Evolutionary conservation across 352 stramenopile genomes (phyloP).

Genomic region (Blastocystis sp.): DNA sequence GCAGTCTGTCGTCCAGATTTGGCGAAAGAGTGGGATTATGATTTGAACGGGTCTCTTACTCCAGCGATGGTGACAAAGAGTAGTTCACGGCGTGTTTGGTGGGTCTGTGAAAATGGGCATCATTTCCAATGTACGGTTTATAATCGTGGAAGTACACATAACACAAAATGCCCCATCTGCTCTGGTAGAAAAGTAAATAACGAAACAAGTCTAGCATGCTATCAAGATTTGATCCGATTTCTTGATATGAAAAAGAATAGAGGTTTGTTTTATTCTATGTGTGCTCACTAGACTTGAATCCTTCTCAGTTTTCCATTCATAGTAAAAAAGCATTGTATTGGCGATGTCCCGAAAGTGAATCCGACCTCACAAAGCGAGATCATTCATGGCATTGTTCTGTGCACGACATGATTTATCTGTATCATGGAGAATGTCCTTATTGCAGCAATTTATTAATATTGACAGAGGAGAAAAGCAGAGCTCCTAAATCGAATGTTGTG

Average conservation of each 20-base stretch:
- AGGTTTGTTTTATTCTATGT: neutral
- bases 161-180: slow-evolving; percentile 26
- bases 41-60: neutral
- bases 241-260: neutral
- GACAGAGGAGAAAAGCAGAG: neutral
- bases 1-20: slow-evolving; percentile 18
- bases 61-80: neutral
- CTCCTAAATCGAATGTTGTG: neutral
- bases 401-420: slow-evolving; percentile 1
- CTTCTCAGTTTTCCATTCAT: neutral
- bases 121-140: slow-evolving; percentile 52
- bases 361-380: neutral
- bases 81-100: slow-evolving; percentile 9
- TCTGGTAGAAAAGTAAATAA: neutral
- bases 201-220: neutral
- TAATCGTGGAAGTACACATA: slow-evolving; percentile 45
- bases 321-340: slow-evolving; percentile 34
- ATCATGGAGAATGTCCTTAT: slow-evolving; percentile 20
- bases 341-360: slow-evolving; percentile 24
- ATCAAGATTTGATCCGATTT: neutral
- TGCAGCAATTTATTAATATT: neutral
- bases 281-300: neutral
- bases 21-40: slow-evolving; percentile 36
- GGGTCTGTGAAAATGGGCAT: slow-evolving; percentile 20
- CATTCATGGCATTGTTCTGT: slow-evolving; percentile 37